These are phyloP conservation scores for Gigaspora rosea DNA, from an alignment of 192 early-diverging fungal species.

Conservation along the genomic window DNA sequence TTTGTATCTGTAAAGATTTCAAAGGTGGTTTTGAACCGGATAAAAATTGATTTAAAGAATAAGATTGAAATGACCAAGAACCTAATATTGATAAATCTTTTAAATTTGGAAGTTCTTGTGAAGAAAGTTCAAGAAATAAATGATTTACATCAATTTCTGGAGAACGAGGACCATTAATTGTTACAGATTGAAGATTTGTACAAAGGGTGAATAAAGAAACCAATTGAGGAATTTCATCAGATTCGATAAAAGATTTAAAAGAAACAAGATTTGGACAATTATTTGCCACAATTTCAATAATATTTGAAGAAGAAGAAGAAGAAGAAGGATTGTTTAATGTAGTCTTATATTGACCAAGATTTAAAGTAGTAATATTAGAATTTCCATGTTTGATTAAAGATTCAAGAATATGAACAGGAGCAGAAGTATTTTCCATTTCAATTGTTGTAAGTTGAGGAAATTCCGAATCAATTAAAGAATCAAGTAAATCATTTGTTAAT, in stretches of 20 bases:
- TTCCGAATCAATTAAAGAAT: neutral
- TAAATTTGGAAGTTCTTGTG: neutral
- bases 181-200: constrained; percentile 5
- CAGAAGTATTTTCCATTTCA: neutral
- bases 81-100: neutral
- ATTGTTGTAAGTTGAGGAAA: neutral
- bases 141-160: neutral
- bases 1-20: neutral
- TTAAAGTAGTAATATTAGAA: neutral
- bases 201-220: neutral
- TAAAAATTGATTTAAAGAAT: constrained; percentile 4
- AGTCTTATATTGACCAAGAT: constrained; percentile 10
- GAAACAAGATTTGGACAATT: constrained; percentile 13
- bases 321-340: neutral
- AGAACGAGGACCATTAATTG: neutral
- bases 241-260: neutral
- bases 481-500: constrained; percentile 5
- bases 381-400: neutral
- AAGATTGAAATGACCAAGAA: neutral
- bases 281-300: constrained; percentile 4
- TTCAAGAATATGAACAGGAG: neutral
- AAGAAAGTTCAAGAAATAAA: neutral
- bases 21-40: neutral
- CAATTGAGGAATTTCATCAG: neutral
- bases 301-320: no score